Evolutionary conservation across 139 green algal genomes (phyloP).

Genomic region (Bryopsis sp.): DNA sequence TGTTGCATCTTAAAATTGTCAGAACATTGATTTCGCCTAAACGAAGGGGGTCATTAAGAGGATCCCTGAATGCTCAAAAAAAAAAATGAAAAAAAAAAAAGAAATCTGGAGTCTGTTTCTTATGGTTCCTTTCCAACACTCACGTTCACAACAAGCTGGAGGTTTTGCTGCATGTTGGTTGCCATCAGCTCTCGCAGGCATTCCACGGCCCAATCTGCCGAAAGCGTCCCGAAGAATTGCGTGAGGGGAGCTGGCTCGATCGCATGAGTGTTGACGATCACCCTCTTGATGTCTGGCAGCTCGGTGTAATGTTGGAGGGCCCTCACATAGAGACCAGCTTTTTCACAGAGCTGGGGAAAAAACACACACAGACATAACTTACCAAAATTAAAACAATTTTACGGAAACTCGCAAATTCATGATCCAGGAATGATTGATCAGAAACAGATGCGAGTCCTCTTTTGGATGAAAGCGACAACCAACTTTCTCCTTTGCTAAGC

Average conservation of each 20-base stretch:
- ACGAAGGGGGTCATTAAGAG: too few relatives aligned
- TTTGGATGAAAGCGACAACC: too few relatives aligned
- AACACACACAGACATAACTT: not conserved
- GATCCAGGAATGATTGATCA: too few relatives aligned
- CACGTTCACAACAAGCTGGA: slow-evolving; percentile 49
- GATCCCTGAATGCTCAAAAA: too few relatives aligned
- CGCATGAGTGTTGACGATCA: slow-evolving; percentile 94
- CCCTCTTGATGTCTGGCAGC: slow-evolving; percentile 91
- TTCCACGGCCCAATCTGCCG: slow-evolving; percentile 89
- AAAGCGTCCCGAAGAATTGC: slow-evolving; percentile 96
- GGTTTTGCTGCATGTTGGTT: slow-evolving; percentile 65
- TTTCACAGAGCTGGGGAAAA: slow-evolving; percentile 89
- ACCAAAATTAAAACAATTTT: not conserved
- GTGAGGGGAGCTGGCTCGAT: slow-evolving; percentile 84
- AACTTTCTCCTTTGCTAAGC: too few relatives aligned
- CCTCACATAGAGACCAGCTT: slow-evolving; percentile 97
- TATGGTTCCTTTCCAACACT: not conserved
- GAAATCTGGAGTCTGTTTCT: too few relatives aligned
- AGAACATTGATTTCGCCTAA: too few relatives aligned
- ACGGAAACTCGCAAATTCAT: too few relatives aligned
- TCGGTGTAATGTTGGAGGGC: slow-evolving; percentile 99
- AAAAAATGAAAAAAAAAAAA: too few relatives aligned
- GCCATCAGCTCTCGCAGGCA: slow-evolving; percentile 92
- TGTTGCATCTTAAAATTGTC: not conserved
- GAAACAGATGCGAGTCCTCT: too few relatives aligned